A percentile compares a stretch with the other conserved stretches of the same genome.
phyloP scores from a whole-genome alignment of 1,284 basidiomycete species.

The Coniferiporia weirii region DNA sequence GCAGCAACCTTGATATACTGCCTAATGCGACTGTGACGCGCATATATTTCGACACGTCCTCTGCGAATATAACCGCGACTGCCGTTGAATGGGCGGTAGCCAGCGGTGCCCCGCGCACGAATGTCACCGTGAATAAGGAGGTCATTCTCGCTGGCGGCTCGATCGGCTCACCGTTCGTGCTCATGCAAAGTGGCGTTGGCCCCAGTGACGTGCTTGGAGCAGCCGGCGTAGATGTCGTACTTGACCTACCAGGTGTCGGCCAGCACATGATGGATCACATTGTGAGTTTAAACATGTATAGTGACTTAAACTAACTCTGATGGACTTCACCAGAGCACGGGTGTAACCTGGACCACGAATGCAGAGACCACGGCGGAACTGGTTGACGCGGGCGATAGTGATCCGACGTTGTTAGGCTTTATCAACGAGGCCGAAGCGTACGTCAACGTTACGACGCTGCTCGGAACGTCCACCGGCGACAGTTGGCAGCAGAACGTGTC shows the following conservation, averaged over 20 bases:
- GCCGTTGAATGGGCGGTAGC: constrained; percentile 50
- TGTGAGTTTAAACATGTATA: background rate
- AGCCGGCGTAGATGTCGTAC: constrained; percentile 42
- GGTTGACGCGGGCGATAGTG: constrained; percentile 29
- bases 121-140: constrained; percentile 36
- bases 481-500: constrained; percentile 33
- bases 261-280: constrained; percentile 74
- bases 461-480: constrained; percentile 32
- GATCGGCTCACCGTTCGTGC: constrained; percentile 60
- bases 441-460: constrained; percentile 48
- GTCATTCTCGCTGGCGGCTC: constrained; percentile 38
- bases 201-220: constrained; percentile 48
- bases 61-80: constrained; percentile 42
- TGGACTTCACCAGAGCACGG: constrained; percentile 31
- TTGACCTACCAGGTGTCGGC: constrained; percentile 68
- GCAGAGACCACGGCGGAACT: constrained; percentile 43
- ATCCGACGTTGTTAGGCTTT: constrained; percentile 47
- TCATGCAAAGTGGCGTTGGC: constrained; percentile 71
- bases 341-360: constrained; percentile 43
- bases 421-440: constrained; percentile 68
- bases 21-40: constrained; percentile 54
- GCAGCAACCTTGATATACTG: constrained; percentile 60
- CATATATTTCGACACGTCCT: constrained; percentile 46
- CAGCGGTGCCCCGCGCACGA: constrained; percentile 31
- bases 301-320: background rate